Evolutionary conservation across 768 basidiomycete genomes (phyloP), one percentile per base, ranked within the genome.

Genomic region (Pleurotus tuoliensis): DNA sequence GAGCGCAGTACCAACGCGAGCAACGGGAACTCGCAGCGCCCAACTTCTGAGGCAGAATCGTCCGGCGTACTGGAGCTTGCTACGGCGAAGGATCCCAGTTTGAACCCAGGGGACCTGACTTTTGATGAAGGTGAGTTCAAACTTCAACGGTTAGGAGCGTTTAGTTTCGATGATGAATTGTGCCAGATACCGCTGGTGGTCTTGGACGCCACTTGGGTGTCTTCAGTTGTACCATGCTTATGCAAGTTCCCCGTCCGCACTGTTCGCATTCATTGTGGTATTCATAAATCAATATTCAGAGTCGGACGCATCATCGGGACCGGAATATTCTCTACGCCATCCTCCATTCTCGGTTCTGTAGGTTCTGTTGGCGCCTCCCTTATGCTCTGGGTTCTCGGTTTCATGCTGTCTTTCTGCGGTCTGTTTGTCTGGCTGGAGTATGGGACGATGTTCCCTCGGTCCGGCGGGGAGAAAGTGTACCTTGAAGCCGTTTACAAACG

Each of bases 311-410:
- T 85, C 56, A 83, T 84, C 59, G 82, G 83, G 0, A 85, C 83
- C 0, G 83, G 82, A n/a, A 84, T 86, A 58, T 85, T 84, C 68
- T 82, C 82, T 1, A 84, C 83, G 0, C 84, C 83, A 0, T 82
- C 82, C 0, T 80, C 79, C 0, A 84, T 86, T 61, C 74, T 86
- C 27, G 72, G 67, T 0, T 79, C 81, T 0, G 83, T 84, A 0
- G 79, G 78, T 11, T 83, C 82, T 5, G 69, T 84, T 15, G 84
- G 83, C 16, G 82, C 83, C 0, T 83, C 82, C 0, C 69, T 85
- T 48, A 77, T 85, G 76, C 77, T 84, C 16, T 86, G 83, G 84
- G 78, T 84, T 1, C 77, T 84, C 18, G 84, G 83, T 3, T 82
- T 84, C 61, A 61, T 77, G 1, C 73, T 85, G 2, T 83, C 82